Percentiles rank a stretch among this genome's conserved stretches.
These are phyloP conservation scores for Leishmania gerbilli DNA, from an alignment of 208 protist genomes.

Conservation along the genomic window DNA sequence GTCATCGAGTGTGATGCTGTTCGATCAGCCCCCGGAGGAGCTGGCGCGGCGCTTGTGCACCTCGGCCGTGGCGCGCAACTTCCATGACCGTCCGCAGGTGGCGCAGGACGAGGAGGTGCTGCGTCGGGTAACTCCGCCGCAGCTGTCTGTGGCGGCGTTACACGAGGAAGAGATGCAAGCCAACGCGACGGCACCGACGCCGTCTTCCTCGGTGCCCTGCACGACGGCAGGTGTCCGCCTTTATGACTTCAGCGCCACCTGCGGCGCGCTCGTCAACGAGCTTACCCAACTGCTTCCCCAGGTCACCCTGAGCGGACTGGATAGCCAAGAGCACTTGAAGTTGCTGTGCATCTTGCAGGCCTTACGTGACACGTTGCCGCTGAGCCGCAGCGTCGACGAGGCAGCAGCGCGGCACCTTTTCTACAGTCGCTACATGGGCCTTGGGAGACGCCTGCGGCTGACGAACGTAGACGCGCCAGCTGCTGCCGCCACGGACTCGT, in stretches of 20 bases:
- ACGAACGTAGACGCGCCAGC: slow-evolving; percentile 11
- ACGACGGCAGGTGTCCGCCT: slow-evolving; percentile 11
- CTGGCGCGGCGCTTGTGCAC: slow-evolving; percentile 24
- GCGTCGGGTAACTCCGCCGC: slow-evolving; percentile 21
- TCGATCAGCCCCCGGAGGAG: slow-evolving; percentile 14
- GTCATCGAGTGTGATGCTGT: background rate
- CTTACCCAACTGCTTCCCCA: slow-evolving; percentile 56
- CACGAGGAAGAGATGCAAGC: background rate
- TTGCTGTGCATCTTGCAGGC: slow-evolving; percentile 80
- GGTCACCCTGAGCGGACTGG: slow-evolving; percentile 56
- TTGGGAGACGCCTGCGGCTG: slow-evolving; percentile 61
- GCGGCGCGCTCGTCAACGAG: slow-evolving; percentile 41
- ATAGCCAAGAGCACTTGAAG: slow-evolving; percentile 54
- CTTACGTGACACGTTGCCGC: slow-evolving; percentile 40
- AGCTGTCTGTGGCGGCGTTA: slow-evolving; percentile 12
- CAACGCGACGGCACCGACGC: background rate
- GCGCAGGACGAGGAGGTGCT: slow-evolving; percentile 19
- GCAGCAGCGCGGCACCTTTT: slow-evolving; percentile 79
- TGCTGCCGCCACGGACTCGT: slow-evolving; percentile 6
- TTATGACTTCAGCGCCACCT: slow-evolving; percentile 30
- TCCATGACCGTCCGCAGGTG: slow-evolving; percentile 19
- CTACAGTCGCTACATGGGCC: slow-evolving; percentile 54
- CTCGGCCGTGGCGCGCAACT: slow-evolving; percentile 25
- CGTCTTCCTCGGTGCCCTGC: background rate
- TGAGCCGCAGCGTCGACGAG: slow-evolving; percentile 68